Conservation (phyloP, 2,329 filamentous ascomycete species). For the Sporothrix dimorphospora region DNA sequence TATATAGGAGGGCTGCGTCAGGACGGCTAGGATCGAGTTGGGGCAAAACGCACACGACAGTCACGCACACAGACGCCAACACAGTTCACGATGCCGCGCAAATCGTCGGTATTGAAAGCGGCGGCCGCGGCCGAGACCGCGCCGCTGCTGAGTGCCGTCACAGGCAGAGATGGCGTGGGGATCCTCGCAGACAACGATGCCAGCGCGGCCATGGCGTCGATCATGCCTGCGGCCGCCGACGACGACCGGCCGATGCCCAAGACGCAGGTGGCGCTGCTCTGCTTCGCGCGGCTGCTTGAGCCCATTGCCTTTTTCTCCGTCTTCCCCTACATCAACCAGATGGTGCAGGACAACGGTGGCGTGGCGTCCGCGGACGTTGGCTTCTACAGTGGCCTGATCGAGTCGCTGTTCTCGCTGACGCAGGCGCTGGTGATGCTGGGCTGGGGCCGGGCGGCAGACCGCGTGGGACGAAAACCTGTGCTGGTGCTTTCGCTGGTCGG, state of each 20-base stretch:
- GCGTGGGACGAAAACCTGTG: conserved; percentile 39
- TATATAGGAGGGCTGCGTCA: background rate
- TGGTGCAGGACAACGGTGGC: conserved; percentile 69
- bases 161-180: conserved; percentile 15
- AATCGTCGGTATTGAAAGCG: background rate
- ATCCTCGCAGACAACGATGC: background rate
- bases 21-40: background rate
- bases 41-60: background rate
- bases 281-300: conserved; percentile 72
- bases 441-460: conserved; percentile 72
- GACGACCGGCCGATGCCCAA: conserved; percentile 56
- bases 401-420: conserved; percentile 71
- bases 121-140: conserved; percentile 20
- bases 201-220: background rate
- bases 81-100: conserved; percentile 1
- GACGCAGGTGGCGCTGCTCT: conserved; percentile 71
- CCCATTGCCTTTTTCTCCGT: conserved; percentile 84
- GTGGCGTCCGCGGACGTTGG: conserved; percentile 69
- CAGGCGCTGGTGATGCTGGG: conserved; percentile 78
- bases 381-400: conserved; percentile 78
- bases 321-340: conserved; percentile 78
- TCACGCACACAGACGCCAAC: background rate
- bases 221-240: conserved; percentile 16
- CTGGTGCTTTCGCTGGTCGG: conserved; percentile 68
- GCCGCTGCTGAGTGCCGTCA: conserved; percentile 37